phyloP scores from a whole-genome alignment of 805 yeast species.

The Brettanomyces nanus region DNA sequence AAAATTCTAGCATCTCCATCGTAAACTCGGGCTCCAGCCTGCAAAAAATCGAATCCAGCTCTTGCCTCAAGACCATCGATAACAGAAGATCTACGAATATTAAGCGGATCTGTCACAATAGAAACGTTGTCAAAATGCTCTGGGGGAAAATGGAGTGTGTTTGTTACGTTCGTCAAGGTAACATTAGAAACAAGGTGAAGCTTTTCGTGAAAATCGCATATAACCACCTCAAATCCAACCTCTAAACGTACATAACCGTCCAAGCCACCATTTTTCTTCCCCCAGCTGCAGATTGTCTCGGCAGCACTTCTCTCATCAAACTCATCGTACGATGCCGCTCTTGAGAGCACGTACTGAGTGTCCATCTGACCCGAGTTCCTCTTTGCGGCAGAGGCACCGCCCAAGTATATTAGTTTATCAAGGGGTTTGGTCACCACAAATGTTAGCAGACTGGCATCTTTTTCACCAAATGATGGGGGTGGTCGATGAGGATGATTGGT shows the following conservation, averaged over 20 bases:
- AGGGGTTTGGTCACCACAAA: conserved; percentile 41
- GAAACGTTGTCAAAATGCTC: conserved; percentile 7
- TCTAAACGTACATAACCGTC: conserved; percentile 55
- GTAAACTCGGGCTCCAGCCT: conserved; percentile 39
- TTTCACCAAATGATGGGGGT: conserved; percentile 4
- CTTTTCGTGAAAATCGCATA: conserved; percentile 51
- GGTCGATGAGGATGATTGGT: conserved; percentile 1
- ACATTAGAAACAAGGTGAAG: conserved; percentile 38
- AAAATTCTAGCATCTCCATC: conserved; percentile 40
- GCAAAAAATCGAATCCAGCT: conserved; percentile 36
- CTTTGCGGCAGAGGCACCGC: conserved; percentile 67
- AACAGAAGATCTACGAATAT: conserved; percentile 12
- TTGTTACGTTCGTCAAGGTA: conserved; percentile 30
- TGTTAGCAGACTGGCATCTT: conserved; percentile 29
- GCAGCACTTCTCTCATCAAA: conserved; percentile 40
- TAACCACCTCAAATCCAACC: conserved; percentile 51
- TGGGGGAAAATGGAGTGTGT: conserved; percentile 31
- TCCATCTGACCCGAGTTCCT: conserved; percentile 53
- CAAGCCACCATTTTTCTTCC: conserved; percentile 34
- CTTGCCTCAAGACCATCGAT: conserved; percentile 24
- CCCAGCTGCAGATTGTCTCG: conserved; percentile 47
- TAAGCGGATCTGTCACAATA: not conserved
- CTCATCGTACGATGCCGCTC: conserved; percentile 21
- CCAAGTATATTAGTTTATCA: conserved; percentile 42
- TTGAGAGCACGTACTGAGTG: conserved; percentile 37